Percentiles rank a stretch among this genome's conserved stretches.
phyloP scores from a whole-genome alignment of 169 alveolate species.

The Haemoproteus tartakovskyi region DNA sequence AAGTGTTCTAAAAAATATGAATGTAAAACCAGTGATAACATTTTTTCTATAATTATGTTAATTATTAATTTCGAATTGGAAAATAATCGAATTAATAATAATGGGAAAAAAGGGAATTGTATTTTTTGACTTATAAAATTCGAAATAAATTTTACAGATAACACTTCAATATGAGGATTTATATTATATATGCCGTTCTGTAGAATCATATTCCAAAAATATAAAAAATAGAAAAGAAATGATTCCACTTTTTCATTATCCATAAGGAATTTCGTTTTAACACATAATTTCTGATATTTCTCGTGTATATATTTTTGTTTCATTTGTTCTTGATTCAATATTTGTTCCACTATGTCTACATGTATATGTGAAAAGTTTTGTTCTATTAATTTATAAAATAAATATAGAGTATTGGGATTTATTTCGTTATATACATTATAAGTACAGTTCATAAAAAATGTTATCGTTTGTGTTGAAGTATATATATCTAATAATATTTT shows the following conservation, averaged over 20 bases:
- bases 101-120: slow-evolving; percentile 23
- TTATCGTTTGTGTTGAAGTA: slow-evolving; percentile 27
- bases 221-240: slow-evolving; percentile 34
- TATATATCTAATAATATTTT: slow-evolving; percentile 2
- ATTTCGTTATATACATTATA: slow-evolving; percentile 22
- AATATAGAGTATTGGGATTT: slow-evolving; percentile 12
- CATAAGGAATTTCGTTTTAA: slow-evolving; percentile 3
- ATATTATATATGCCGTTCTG: slow-evolving; percentile 26
- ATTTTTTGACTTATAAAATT: slow-evolving; percentile 46
- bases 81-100: slow-evolving; percentile 30
- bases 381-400: slow-evolving; percentile 50
- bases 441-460: slow-evolving; percentile 21
- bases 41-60: slow-evolving; percentile 45
- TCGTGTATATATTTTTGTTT: slow-evolving; percentile 9
- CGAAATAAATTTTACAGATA: slow-evolving; percentile 28
- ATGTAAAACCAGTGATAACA: slow-evolving; percentile 51
- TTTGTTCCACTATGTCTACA: slow-evolving; percentile 15
- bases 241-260: no score
- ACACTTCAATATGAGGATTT: slow-evolving; percentile 53
- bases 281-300: slow-evolving; percentile 8
- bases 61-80: slow-evolving; percentile 26
- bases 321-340: slow-evolving; percentile 4
- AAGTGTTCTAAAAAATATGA: slow-evolving; percentile 48
- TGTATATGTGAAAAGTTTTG: slow-evolving; percentile 23
- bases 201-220: slow-evolving; percentile 54